Evolutionary conservation across 2,329 filamentous ascomycete species (phyloP), one percentile per base, ranked within the genome.

Genomic region (Monilinia aucupariae): DNA sequence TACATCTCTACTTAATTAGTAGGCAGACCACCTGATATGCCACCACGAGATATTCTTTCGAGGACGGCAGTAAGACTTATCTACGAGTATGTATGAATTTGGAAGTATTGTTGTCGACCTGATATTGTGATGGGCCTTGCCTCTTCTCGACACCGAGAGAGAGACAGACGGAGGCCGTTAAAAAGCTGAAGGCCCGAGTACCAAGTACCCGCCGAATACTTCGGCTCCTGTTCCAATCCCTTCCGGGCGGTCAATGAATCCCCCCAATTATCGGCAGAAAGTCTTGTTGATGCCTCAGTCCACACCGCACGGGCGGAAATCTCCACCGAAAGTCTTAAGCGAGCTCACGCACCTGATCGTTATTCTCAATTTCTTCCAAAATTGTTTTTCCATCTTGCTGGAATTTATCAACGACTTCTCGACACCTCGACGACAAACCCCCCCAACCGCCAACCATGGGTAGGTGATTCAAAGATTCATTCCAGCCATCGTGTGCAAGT

Each of bases 401-500:
- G 45, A 22, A 58, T 51, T 27, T 13, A 58, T 49, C 53, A 56
- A 62, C 52, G 60, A 62, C 60, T 20, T 62, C 47, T 62, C 60
- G 60, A 62, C 60, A 49, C 52, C 52, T 51, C 60, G 43, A 62
- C 60, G 60, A 62, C 60, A 58, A 62, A 62, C 66, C 68, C 61
- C 64, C 48, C 63, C 68, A 68, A 72, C 68, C 70, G 72, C 68
- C 72, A 70, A 73, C 63, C 68, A 75, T 75, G 73, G 73, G 73
- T 75, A 74, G 64, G 73, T 73, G 71, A 72, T 70, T 73, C 71
- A 62, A 71, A 72, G 68, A 64, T 70, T 67, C 67, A 70, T 71
- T 64, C 66, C 67, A 69, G 71, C 72, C 70, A 71, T 72, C 70
- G 69, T 72, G 64, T 75, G 72, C 72, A 74, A 74, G 72, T 75